Evolutionary conservation across 768 basidiomycete genomes (phyloP), one percentile per base, ranked within the genome.

Genomic region (Rossbeevera mucosa): DNA sequence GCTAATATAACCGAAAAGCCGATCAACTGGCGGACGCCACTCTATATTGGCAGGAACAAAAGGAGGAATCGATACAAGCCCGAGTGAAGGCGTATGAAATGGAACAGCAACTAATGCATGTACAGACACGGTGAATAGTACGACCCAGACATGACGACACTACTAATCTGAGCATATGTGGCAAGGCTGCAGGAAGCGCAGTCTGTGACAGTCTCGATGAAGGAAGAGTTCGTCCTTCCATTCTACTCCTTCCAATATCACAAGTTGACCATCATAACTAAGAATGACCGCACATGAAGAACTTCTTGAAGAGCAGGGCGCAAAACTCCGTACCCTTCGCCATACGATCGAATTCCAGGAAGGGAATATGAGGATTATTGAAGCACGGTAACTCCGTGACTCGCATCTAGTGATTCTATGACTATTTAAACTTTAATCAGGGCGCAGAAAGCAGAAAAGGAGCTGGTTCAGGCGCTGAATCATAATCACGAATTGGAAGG

Each of bases 321-420:
- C 50, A 54, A 67, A 67, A 33, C 50, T 69, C n/a, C 65, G 59
- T 36, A 54, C 64, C 18, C 59, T 71, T 48, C 67, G 64, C 30
- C 59, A 69, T 47, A 57, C 65, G n/a, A 60, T 64, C 29, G 58
- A 65, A 0, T 65, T 65, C 48, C 67, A 71, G 40, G 67, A 69
- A 55, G 63, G 52, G 21, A 62, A 60, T n/a, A 40, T 59, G 36
- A 65, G 60, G 42, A 51, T 46, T 18, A 38, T 63, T 36, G 67
- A 71, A 51, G 48, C 55, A 42, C 65, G 63, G 67, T 69, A 63
- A 40, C 33, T 28, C 12, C 36, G 24, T 28, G 33, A 25, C 44
- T 42, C 24, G 7, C 18, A 1, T 8, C 18, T 28, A 14, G 22
- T 22, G 22, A 44, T 50, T 42, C 28, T 52, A 52, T 20, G 22